phyloP scores from a whole-genome alignment of 805 yeast species.

The Barnettozyma populi region DNA sequence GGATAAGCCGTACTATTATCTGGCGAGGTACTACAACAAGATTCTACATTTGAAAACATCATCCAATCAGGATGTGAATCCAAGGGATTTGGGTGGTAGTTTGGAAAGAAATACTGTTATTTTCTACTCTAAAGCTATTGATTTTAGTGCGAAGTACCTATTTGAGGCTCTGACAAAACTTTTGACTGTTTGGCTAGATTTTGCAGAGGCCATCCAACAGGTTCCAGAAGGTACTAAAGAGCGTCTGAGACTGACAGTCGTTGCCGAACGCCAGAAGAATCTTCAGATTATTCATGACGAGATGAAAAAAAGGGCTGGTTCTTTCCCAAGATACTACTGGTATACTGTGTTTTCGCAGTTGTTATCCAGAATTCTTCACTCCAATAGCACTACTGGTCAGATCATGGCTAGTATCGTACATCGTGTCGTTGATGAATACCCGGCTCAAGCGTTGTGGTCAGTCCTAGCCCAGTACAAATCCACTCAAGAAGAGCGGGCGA shows the following conservation, averaged over 20 bases:
- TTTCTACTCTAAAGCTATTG: slow-evolving; percentile 53
- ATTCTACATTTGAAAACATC: slow-evolving; percentile 61
- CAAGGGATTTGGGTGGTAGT: slow-evolving; percentile 38
- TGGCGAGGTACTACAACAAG: slow-evolving; percentile 77
- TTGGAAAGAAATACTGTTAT: slow-evolving; percentile 51
- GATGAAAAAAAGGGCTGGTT: slow-evolving; percentile 37
- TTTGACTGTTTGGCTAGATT: slow-evolving; percentile 89
- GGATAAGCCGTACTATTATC: slow-evolving; percentile 75
- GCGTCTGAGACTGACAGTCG: slow-evolving; percentile 6
- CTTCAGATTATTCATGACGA: slow-evolving; percentile 44
- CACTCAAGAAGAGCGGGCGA: slow-evolving; percentile 37
- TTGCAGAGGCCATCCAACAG: slow-evolving; percentile 33
- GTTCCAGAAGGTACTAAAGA: slow-evolving; percentile 19
- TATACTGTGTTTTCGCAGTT: slow-evolving; percentile 83
- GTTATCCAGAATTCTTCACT: slow-evolving; percentile 70
- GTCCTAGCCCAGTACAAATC: slow-evolving; percentile 68
- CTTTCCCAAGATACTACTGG: slow-evolving; percentile 58
- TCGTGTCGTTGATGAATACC: slow-evolving; percentile 57
- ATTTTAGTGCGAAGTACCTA: slow-evolving; percentile 57
- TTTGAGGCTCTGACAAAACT: slow-evolving; percentile 86
- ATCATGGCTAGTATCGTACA: slow-evolving; percentile 54
- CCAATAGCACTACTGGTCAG: slow-evolving; percentile 48
- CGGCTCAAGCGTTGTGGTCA: slow-evolving; percentile 83
- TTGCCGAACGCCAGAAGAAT: slow-evolving; percentile 29
- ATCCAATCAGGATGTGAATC: slow-evolving; percentile 14